Base-by-base conservation (phyloP, 2,329 filamentous ascomycete species). In the Paecilomyces sp. region DNA sequence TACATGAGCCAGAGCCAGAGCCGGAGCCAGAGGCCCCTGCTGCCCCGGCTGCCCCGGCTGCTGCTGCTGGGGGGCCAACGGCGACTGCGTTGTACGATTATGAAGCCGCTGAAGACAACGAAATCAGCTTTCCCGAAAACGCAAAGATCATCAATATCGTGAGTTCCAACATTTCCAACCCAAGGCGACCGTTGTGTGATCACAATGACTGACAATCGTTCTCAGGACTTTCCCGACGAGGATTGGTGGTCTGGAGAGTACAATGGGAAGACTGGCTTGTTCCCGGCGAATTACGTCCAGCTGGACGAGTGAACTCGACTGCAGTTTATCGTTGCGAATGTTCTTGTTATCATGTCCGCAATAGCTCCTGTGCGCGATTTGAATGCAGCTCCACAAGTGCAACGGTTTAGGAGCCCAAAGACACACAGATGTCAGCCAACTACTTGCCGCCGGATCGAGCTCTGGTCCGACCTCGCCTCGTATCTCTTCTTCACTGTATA, bases 171-270 rank as follows among this genome's bases (percentile, higher is more conserved):
- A 54, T 15, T 54, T 18, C 51, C 15, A 54, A 15, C 11, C 18
- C 41, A 13, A 28, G 25, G 25, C 3, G 25, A 28, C 25, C 25
- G 25, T 57, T 28, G 53, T 56, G 18, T 47, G 18, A 50, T 59
- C 22, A 58, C 22, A 3, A 22, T 33, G 28, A 54, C 74, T 78
- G 67, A 71, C 52, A 52, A 25, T 59, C 12, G 52, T 54, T 31
- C 51, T 22, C 67, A 89, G 87, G 91, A 97, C 79, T 97, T 97
- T 76, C 94, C 94, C 1, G 94, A 97, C 69, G 93, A 97, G 65
- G 94, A 99, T 72, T 99, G 94, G 94, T 99, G 94, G 94, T 89
- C 93, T 68, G 94, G 94, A 60, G 86, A 90, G 69, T 95, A 89
- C 75, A 82, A 87, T 28, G 92, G 92, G 56, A 84, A 88, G 60